Conservation (phyloP, 495 filamentous ascomycete species). For the Evansstolkia leycettana region DNA sequence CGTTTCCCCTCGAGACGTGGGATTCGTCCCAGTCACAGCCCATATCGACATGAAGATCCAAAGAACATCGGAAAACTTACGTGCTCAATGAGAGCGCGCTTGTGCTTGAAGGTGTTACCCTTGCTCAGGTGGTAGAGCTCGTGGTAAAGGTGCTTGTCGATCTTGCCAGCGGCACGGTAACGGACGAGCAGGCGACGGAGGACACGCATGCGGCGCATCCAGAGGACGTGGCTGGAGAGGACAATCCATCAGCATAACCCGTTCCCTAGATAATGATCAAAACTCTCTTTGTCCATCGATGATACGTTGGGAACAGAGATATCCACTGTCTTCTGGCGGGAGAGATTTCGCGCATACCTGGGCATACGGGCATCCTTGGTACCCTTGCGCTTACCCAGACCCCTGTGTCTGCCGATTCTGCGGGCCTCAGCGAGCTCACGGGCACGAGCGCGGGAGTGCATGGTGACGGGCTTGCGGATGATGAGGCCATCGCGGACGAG, state of each 20-base stretch:
- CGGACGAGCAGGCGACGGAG: slow-evolving; percentile 98
- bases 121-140: slow-evolving; percentile 99
- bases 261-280: background rate
- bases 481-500: slow-evolving; percentile 99
- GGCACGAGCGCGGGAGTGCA: slow-evolving; percentile 96
- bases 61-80: slow-evolving; percentile 49
- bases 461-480: slow-evolving; percentile 98
- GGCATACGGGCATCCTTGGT: slow-evolving; percentile 99
- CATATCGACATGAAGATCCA: background rate
- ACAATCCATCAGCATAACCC: slow-evolving; percentile 8
- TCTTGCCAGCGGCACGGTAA: slow-evolving; percentile 98
- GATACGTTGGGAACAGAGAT: background rate
- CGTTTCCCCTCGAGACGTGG: background rate
- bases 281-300: background rate
- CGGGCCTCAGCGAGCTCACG: slow-evolving; percentile 82
- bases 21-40: background rate
- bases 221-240: slow-evolving; percentile 70
- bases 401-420: slow-evolving; percentile 88
- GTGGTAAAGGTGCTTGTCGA: slow-evolving; percentile 99
- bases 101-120: slow-evolving; percentile 99
- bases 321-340: background rate
- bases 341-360: slow-evolving; percentile 48
- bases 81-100: slow-evolving; percentile 97
- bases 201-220: slow-evolving; percentile 99
- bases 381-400: slow-evolving; percentile 99